Conservation (phyloP, 1,284 basidiomycete species). For the Ceratobasidium sp. region DNA sequence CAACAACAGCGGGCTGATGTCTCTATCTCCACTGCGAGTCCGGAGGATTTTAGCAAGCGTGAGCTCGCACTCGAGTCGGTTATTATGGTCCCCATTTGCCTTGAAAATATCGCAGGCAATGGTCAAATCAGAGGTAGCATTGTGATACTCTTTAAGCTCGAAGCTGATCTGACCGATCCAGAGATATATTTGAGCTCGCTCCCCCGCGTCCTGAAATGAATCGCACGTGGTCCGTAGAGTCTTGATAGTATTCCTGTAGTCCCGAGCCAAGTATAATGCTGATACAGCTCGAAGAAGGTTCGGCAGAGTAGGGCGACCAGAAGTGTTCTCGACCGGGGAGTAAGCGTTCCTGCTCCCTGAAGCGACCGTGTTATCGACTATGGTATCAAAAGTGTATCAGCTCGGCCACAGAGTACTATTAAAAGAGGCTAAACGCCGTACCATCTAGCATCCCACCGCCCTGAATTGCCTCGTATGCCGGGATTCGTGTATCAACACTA, state of each 20-base stretch:
- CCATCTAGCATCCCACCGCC: neutral
- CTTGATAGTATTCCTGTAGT: slow-evolving; percentile 9
- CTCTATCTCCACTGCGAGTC: neutral
- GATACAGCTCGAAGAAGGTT: neutral
- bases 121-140: slow-evolving; percentile 7
- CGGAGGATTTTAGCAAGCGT: neutral
- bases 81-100: neutral
- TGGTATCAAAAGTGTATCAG: neutral
- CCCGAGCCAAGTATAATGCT: neutral
- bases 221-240: neutral
- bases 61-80: slow-evolving; percentile 14
- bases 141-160: slow-evolving; percentile 25
- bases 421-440: neutral
- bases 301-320: neutral
- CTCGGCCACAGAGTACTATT: too few relatives aligned
- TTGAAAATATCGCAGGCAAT: slow-evolving; percentile 16
- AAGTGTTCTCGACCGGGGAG: neutral
- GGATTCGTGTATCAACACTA: slow-evolving; percentile 7
- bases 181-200: slow-evolving; percentile 1
- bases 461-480: slow-evolving; percentile 12
- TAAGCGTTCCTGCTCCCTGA: too few relatives aligned
- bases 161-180: slow-evolving; percentile 26
- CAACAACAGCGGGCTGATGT: neutral
- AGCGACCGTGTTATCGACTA: neutral
- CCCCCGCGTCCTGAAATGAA: neutral